These are phyloP conservation scores for Verticillium longisporum DNA, from an alignment of 2,329 filamentous ascomycete genomes.

Conservation along the genomic window DNA sequence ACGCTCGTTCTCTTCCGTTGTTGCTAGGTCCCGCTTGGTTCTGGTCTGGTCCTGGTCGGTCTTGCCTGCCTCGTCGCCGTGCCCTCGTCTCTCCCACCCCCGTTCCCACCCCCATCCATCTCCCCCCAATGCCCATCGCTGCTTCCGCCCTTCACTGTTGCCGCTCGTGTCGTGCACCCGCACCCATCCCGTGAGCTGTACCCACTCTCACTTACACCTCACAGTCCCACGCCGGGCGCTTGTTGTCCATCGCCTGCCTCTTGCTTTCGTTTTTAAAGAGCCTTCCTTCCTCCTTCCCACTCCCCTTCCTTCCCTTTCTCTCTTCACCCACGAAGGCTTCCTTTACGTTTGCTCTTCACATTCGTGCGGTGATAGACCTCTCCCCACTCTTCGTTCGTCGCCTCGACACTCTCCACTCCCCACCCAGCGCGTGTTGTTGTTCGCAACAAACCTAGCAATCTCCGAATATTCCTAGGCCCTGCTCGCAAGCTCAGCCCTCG, in stretches of 20 bases:
- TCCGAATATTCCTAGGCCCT: slow-evolving; percentile 11
- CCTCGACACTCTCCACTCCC: slow-evolving; percentile 8
- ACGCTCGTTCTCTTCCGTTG: not conserved
- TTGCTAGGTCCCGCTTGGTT: not conserved
- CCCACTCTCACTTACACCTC: not conserved
- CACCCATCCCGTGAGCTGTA: not conserved
- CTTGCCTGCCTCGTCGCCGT: slow-evolving; percentile 2
- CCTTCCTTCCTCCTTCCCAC: slow-evolving; percentile 10
- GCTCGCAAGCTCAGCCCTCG: not conserved
- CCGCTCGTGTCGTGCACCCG: not conserved
- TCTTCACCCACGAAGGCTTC: slow-evolving; percentile 16
- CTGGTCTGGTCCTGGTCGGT: not conserved
- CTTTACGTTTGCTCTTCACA: slow-evolving; percentile 11
- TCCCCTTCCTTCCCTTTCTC: slow-evolving; percentile 11
- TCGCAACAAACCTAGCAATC: slow-evolving; percentile 2
- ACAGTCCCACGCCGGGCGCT: not conserved
- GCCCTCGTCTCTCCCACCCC: slow-evolving; percentile 5
- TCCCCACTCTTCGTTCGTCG: slow-evolving; percentile 4
- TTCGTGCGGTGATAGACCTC: slow-evolving; percentile 14
- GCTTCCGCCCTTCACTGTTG: not conserved
- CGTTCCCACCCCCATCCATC: not conserved
- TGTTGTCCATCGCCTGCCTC: not conserved
- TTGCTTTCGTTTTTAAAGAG: slow-evolving; percentile 9
- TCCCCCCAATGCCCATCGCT: not conserved
- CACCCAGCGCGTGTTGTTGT: slow-evolving; percentile 9